Percentiles rank a stretch among this genome's conserved stretches.
These are phyloP conservation scores for Periconia digitata DNA, from an alignment of 2,329 filamentous ascomycete genomes.

Conservation along the genomic window DNA sequence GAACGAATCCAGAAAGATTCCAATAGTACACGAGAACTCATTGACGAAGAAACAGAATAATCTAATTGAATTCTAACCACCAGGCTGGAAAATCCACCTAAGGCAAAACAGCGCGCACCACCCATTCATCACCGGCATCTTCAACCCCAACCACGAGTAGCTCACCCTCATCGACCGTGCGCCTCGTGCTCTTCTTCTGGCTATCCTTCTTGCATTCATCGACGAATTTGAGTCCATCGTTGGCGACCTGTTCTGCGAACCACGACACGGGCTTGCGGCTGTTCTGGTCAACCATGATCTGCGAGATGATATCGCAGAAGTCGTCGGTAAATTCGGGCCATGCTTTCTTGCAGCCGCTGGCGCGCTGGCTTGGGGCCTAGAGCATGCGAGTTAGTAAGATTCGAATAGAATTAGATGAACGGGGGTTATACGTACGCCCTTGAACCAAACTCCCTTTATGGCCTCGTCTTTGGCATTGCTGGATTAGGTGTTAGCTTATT, in stretches of 20 bases:
- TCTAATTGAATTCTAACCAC: no score
- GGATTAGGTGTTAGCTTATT: no score
- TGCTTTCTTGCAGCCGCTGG: background rate
- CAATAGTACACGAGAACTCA: no score
- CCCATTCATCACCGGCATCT: background rate
- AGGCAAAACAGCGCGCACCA: background rate
- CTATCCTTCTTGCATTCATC: slow-evolving; percentile 2
- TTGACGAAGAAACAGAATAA: no score
- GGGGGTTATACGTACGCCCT: no score
- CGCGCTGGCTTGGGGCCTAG: background rate
- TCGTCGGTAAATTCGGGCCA: slow-evolving; percentile 1
- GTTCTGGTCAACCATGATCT: background rate
- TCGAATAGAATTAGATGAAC: no score
- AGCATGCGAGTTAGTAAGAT: no score
- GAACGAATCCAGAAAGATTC: no score
- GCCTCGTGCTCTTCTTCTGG: background rate
- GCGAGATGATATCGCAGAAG: slow-evolving; percentile 2
- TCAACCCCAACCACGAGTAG: background rate
- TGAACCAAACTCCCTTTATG: no score
- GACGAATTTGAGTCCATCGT: slow-evolving; percentile 1
- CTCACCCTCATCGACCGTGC: background rate
- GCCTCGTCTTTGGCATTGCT: no score
- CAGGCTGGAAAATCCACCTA: no score
- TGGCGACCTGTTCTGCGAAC: background rate
- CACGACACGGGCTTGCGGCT: background rate